These are phyloP conservation scores for Zygosaccharomyces bisporus DNA, from an alignment of 805 yeast genomes.

Conservation along the genomic window DNA sequence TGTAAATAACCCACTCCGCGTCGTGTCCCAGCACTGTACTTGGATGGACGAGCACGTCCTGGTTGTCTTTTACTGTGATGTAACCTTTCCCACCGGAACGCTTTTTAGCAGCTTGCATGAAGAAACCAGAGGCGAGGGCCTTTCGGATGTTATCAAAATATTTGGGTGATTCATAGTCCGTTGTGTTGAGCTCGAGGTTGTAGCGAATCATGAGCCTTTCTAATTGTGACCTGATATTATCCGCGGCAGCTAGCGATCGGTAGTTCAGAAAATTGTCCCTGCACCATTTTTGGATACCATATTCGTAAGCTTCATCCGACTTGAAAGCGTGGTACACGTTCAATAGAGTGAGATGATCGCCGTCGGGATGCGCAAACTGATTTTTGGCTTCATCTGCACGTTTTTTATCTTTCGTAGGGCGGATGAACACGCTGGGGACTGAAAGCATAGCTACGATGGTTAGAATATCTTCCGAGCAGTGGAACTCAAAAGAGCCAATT, in stretches of 20 bases:
- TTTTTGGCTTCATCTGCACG: constrained; percentile 89
- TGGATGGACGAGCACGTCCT: constrained; percentile 92
- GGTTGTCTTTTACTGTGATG: constrained; percentile 90
- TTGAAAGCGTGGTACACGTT: constrained; percentile 85
- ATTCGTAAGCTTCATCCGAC: constrained; percentile 63
- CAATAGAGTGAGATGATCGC: constrained; percentile 88
- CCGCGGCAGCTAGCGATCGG: constrained; percentile 82
- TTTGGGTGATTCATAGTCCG: constrained; percentile 59
- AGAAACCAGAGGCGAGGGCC: constrained; percentile 88
- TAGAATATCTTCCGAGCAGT: constrained; percentile 84
- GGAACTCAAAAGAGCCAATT: constrained; percentile 78
- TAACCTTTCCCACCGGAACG: constrained; percentile 78
- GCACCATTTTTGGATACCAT: constrained; percentile 80
- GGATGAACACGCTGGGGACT: constrained; percentile 90
- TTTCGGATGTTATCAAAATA: constrained; percentile 78
- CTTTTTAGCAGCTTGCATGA: constrained; percentile 97
- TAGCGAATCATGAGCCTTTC: constrained; percentile 76
- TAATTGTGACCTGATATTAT: constrained; percentile 79
- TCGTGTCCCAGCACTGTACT: constrained; percentile 85
- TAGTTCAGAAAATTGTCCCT: constrained; percentile 81
- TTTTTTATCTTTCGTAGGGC: constrained; percentile 84
- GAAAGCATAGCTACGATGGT: constrained; percentile 86
- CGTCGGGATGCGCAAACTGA: constrained; percentile 86
- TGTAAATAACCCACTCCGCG: constrained; percentile 90
- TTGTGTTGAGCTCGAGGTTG: constrained; percentile 68